phyloP scores from a whole-genome alignment of 768 basidiomycete genomes.

The Termitomyces sp. region DNA sequence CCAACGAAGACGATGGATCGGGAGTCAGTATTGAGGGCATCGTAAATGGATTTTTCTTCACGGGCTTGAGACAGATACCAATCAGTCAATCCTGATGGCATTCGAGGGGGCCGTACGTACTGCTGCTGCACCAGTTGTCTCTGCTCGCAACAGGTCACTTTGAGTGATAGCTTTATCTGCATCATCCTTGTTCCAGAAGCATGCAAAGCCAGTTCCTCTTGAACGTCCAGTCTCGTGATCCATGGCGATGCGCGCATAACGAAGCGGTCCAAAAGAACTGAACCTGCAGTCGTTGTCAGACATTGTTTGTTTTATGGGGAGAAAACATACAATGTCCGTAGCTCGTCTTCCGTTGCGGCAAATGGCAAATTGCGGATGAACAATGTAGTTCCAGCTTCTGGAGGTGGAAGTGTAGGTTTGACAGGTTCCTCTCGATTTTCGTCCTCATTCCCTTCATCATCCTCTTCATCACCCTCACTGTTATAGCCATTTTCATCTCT shows the following conservation, averaged over 20 bases:
- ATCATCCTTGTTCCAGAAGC: conserved; percentile 92
- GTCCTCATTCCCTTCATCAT: conserved; percentile 27
- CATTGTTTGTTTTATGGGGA: background rate
- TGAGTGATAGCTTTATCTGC: conserved; percentile 83
- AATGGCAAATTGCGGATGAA: conserved; percentile 95
- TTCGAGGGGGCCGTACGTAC: conserved; percentile 16
- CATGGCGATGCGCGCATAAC: conserved; percentile 88
- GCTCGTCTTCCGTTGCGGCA: conserved; percentile 88
- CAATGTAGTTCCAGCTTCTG: conserved; percentile 85
- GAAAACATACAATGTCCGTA: conserved; percentile 68
- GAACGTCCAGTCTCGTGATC: conserved; percentile 82
- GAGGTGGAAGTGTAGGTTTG: conserved; percentile 71
- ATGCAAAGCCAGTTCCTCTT: conserved; percentile 93
- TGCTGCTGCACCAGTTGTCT: conserved; percentile 47
- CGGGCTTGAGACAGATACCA: conserved; percentile 26
- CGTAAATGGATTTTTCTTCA: conserved; percentile 82
- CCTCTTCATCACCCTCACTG: conserved; percentile 28
- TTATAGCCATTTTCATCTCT: conserved; percentile 36
- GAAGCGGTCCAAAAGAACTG: conserved; percentile 85
- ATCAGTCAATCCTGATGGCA: background rate
- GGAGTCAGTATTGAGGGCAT: conserved; percentile 87
- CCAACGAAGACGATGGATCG: conserved; percentile 85
- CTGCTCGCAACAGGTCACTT: conserved; percentile 63
- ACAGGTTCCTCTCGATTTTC: conserved; percentile 38
- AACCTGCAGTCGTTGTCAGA: conserved; percentile 48